Conservation (phyloP, 306 rosid species). For the Quercus dentata region DNA sequence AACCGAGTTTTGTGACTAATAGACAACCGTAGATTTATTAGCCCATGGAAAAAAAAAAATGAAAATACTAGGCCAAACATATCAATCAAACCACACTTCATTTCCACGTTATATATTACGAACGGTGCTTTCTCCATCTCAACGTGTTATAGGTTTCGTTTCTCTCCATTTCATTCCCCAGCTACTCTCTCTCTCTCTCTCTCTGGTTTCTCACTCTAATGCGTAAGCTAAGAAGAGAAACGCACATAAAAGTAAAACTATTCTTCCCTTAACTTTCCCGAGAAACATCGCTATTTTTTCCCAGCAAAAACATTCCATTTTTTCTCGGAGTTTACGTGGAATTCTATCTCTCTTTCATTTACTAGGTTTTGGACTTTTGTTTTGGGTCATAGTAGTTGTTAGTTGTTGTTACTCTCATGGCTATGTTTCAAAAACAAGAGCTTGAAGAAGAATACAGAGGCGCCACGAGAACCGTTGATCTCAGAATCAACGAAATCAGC, state of each 20-base stretch:
- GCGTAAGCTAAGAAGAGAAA: neutral
- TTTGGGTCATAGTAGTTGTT: neutral
- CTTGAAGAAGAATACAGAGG: constrained; percentile 3
- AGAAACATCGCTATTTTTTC: neutral
- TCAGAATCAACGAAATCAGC: constrained; percentile 17
- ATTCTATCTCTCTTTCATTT: neutral
- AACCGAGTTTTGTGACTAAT: neutral
- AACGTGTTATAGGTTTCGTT: neutral
- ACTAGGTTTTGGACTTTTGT: neutral
- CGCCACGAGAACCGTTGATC: constrained; percentile 16
- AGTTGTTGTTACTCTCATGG: constrained; percentile 7
- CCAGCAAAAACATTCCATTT: neutral
- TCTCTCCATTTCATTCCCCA: no score
- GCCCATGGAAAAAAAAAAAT: neutral
- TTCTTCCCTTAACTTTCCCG: neutral
- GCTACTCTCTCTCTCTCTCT: neutral
- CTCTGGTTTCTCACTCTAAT: neutral
- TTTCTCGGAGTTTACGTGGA: neutral
- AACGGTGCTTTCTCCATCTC: neutral
- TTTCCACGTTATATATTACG: neutral
- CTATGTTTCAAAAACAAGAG: constrained; percentile 20
- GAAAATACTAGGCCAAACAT: neutral
- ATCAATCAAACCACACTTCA: neutral
- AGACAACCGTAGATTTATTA: constrained; percentile 24
- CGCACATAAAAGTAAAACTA: no score